Conservation (phyloP, 805 yeast genomes). For the Yamadazyma endophytica region DNA sequence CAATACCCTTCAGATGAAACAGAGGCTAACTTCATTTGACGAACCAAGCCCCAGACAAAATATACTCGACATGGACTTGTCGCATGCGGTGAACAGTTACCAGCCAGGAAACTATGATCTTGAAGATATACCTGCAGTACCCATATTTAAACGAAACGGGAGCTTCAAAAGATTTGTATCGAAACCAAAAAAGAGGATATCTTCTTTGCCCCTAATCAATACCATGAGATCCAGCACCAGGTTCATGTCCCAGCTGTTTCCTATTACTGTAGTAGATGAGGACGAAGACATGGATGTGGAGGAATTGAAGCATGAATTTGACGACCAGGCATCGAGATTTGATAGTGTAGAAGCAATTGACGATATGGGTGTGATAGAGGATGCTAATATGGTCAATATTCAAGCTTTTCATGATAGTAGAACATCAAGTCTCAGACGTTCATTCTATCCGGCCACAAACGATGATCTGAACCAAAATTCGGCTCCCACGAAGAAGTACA, state of each 20-base stretch:
- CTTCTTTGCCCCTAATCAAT: constrained; percentile 10
- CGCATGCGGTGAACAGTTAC: constrained; percentile 23
- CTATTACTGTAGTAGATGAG: constrained; percentile 6
- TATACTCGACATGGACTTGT: constrained; percentile 18
- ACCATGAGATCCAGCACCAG: background rate
- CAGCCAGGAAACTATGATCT: constrained; percentile 20
- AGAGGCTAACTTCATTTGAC: constrained; percentile 19
- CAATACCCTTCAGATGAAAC: too few relatives aligned
- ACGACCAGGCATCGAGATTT: too few relatives aligned
- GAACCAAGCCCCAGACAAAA: constrained; percentile 17
- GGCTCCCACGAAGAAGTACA: too few relatives aligned
- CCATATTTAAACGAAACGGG: constrained; percentile 15
- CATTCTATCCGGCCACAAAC: too few relatives aligned
- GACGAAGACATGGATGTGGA: too few relatives aligned
- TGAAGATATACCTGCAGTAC: constrained; percentile 25
- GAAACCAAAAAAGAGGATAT: constrained; percentile 4
- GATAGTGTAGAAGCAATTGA: too few relatives aligned
- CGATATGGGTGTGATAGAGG: too few relatives aligned
- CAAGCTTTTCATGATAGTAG: too few relatives aligned
- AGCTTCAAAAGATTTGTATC: constrained; percentile 15
- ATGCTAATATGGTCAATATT: too few relatives aligned
- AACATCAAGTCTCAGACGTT: too few relatives aligned
- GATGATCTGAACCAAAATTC: too few relatives aligned
- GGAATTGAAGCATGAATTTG: too few relatives aligned
- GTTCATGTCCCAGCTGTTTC: background rate